phyloP scores from a whole-genome alignment of 1,139 yeast species.

The Komagataea norvegica region DNA sequence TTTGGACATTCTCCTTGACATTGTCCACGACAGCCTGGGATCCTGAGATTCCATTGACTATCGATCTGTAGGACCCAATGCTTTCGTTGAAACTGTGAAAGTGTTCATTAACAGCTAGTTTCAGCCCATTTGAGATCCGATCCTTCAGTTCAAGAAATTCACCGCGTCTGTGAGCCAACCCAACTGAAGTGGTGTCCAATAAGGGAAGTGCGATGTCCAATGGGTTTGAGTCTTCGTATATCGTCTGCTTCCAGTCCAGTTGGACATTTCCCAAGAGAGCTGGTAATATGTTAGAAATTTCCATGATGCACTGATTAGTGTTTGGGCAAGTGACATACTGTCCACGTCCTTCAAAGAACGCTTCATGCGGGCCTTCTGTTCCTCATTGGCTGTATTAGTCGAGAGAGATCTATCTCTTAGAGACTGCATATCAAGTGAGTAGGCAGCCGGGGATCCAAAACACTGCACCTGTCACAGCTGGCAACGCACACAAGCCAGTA shows the following conservation, averaged over 20 bases:
- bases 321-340: too few relatives aligned
- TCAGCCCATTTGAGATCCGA: conserved; percentile 53
- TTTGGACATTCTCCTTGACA: conserved; percentile 46
- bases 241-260: conserved; percentile 35
- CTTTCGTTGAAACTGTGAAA: conserved; percentile 82
- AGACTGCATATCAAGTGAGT: too few relatives aligned
- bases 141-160: conserved; percentile 53
- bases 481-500: too few relatives aligned
- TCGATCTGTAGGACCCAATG: conserved; percentile 67
- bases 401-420: background rate
- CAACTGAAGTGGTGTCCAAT: conserved; percentile 83
- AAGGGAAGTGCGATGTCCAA: conserved; percentile 77
- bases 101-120: conserved; percentile 73
- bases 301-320: too few relatives aligned
- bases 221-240: conserved; percentile 58
- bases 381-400: background rate
- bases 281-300: background rate
- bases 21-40: conserved; percentile 51
- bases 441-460: too few relatives aligned
- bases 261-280: conserved; percentile 27
- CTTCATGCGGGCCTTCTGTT: conserved; percentile 19
- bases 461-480: too few relatives aligned
- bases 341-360: conserved; percentile 25
- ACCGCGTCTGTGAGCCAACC: conserved; percentile 65
- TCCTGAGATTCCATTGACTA: conserved; percentile 50